These are phyloP conservation scores for Saposhnikovia divaricata DNA, from an alignment of 129 eudicot genomes.

Conservation along the genomic window DNA sequence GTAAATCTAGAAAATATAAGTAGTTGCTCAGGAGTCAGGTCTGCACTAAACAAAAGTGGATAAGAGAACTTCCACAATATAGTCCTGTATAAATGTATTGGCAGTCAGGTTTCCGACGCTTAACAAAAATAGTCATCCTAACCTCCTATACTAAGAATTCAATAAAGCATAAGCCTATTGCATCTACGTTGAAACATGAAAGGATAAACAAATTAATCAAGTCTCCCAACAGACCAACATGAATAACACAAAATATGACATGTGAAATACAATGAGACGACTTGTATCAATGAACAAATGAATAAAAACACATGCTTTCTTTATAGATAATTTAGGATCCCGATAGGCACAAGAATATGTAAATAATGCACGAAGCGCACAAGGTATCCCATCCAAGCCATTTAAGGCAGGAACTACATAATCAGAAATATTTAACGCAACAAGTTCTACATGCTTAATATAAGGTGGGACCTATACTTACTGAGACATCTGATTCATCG, in stretches of 20 bases:
- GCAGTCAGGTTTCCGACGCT: not conserved
- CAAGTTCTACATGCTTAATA: not conserved
- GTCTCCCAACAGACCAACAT: not conserved
- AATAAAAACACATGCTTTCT: not conserved
- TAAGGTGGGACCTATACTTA: conserved; percentile 27
- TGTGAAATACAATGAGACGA: not conserved
- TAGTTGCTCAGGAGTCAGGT: not conserved
- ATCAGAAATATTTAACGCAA: not conserved
- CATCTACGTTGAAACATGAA: not conserved
- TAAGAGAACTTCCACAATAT: not conserved
- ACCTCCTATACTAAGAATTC: not conserved
- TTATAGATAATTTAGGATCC: not conserved
- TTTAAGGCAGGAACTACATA: not conserved
- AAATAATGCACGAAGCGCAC: not conserved
- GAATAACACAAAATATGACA: not conserved
- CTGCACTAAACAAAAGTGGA: not conserved
- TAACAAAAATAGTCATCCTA: not conserved
- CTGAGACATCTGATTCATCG: conserved; percentile 82
- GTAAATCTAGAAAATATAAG: not conserved
- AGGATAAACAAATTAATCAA: not conserved
- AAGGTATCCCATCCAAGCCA: not conserved
- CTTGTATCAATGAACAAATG: not conserved
- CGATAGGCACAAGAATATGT: not conserved
- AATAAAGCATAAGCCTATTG: not conserved
- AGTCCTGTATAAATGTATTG: not conserved